Evolutionary conservation across 192 early-diverging fungal genomes (phyloP), one percentile per base, ranked within the genome.

Genomic region (Entomortierella chlamydospora): DNA sequence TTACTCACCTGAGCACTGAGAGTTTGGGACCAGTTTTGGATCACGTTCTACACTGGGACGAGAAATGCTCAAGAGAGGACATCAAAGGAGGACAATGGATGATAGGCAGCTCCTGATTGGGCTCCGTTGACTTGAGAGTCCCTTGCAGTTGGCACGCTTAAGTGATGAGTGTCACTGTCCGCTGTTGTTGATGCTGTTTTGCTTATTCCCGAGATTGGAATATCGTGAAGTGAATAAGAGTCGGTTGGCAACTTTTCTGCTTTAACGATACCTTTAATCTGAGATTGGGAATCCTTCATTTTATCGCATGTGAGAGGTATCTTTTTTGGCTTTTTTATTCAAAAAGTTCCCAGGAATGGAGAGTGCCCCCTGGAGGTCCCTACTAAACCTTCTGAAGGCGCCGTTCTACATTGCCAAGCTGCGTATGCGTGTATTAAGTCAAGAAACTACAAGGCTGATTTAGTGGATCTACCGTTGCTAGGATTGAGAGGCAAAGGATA

Each of bases 381-480:
- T 74, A 12, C 72, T 62, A 42, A 74, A 61, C 20, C 43, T 29
- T 55, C 61, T 79, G 68, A 79, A 70, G 12, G 67, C 22, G 26
- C 66, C 76, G 76, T 65, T 58, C 43, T 79, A 68, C 76, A 79
- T 79, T 62, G 33, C 12, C 8, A 23, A n/a, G 17, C 22, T 25
- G 23, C 8, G 8, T 22, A 25, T 15, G 50, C 11, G 13, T 41
- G 13, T 41, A 41, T 41, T 41, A 41, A 41, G 6, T 9, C 13
- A 13, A 41, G n/a, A n/a, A n/a, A n/a, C n/a, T 41, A 41, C 13
- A 41, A 13, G 39, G 13, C 13, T 41, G 39, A 41, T 41, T 13
- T 9, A 41, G 39, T 41, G 7, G 39, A 41, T 41, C 39, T 41
- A 41, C 39, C 39, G 13, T 13, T n/a, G n/a, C n/a, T 57, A 31